Percentiles rank a stretch among this genome's conserved stretches.
phyloP scores from a whole-genome alignment of 2,329 filamentous ascomycete species.

The Penicillium sp. region DNA sequence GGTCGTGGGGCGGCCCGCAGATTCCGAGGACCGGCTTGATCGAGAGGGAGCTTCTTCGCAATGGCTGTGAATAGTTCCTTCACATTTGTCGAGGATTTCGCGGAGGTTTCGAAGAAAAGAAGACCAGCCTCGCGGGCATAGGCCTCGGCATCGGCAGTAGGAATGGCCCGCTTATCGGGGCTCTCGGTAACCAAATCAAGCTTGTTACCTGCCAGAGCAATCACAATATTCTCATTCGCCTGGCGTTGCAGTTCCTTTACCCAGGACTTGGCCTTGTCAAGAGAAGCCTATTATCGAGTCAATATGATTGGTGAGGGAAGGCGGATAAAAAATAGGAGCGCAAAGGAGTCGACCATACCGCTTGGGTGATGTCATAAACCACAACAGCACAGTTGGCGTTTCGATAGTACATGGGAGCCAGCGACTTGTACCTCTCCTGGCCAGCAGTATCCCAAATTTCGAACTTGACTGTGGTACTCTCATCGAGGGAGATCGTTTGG shows the following conservation, averaged over 20 bases:
- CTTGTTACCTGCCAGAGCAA: slow-evolving; percentile 97
- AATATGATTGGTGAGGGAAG: neutral
- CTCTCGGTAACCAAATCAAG: slow-evolving; percentile 91
- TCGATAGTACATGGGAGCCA: slow-evolving; percentile 99
- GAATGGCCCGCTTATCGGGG: slow-evolving; percentile 92
- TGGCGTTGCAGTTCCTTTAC: slow-evolving; percentile 98
- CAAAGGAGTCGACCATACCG: slow-evolving; percentile 62
- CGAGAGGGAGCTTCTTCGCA: slow-evolving; percentile 94
- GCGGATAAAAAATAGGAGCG: neutral
- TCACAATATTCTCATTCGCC: slow-evolving; percentile 99
- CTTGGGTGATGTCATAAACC: slow-evolving; percentile 99
- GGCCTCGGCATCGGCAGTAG: slow-evolving; percentile 85
- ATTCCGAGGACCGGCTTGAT: slow-evolving; percentile 91
- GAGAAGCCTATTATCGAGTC: slow-evolving; percentile 66
- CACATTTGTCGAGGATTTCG: slow-evolving; percentile 96
- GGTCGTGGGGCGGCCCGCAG: slow-evolving; percentile 65
- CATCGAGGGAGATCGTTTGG: slow-evolving; percentile 97
- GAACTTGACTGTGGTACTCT: slow-evolving; percentile 98
- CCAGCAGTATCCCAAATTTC: slow-evolving; percentile 99
- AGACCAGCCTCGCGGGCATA: slow-evolving; percentile 92
- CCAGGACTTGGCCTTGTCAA: slow-evolving; percentile 99
- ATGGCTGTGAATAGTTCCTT: slow-evolving; percentile 95
- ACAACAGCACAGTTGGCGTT: slow-evolving; percentile 99
- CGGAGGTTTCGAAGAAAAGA: slow-evolving; percentile 97
- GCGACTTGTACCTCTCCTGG: slow-evolving; percentile 97